A percentile compares a stretch with the other conserved stretches of the same genome.
phyloP scores from a whole-genome alignment of 2,329 filamentous ascomycete species.

The Scortechinia acanthostroma region DNA sequence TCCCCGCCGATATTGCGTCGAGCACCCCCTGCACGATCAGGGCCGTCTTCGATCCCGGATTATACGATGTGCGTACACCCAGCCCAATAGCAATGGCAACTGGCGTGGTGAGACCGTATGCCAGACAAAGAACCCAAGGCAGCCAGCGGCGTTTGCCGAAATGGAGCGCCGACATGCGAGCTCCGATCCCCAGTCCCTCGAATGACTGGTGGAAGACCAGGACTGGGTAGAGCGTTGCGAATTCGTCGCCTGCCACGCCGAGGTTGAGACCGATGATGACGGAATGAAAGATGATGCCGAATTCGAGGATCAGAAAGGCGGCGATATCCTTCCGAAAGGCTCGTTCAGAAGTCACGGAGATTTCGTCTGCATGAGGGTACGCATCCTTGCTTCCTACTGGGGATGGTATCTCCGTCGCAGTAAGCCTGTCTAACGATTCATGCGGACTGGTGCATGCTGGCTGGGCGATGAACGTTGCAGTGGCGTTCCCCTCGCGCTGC shows the following conservation, averaged over 20 bases:
- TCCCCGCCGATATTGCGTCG: conserved; percentile 36
- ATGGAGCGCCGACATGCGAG: conserved; percentile 47
- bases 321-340: conserved; percentile 32
- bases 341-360: conserved; percentile 11
- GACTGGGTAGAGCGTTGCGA: conserved; percentile 48
- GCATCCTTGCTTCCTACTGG: conserved; percentile 9
- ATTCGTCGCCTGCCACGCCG: conserved; percentile 47
- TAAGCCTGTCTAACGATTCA: conserved; percentile 7
- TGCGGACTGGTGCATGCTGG: background rate
- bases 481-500: conserved; percentile 15
- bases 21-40: conserved; percentile 34
- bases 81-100: conserved; percentile 40
- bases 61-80: conserved; percentile 28
- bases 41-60: conserved; percentile 27
- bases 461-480: background rate
- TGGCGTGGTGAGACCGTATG: conserved; percentile 42
- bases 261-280: conserved; percentile 58
- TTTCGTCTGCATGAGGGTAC: conserved; percentile 8
- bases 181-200: conserved; percentile 55
- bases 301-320: conserved; percentile 42
- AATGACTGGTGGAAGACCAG: conserved; percentile 59
- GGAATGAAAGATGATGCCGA: conserved; percentile 56
- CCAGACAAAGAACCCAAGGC: conserved; percentile 36
- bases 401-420: conserved; percentile 8
- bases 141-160: conserved; percentile 33